phyloP scores from a whole-genome alignment of 2,329 filamentous ascomycete genomes.

The Cryphonectria carpinicola region DNA sequence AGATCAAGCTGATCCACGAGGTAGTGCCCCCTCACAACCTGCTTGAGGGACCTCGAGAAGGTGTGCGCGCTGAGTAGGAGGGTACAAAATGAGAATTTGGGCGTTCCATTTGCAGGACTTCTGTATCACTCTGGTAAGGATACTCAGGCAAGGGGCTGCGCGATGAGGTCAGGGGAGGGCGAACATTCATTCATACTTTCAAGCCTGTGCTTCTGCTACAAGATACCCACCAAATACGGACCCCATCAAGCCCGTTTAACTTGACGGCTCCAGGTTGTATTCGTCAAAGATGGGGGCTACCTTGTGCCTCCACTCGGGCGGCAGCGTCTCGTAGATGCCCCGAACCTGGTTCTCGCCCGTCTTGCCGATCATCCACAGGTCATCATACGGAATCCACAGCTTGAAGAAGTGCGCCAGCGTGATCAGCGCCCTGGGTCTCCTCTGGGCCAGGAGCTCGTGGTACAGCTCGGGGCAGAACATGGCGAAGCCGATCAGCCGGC shows the following conservation, averaged over 20 bases:
- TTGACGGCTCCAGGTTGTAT: constrained; percentile 32
- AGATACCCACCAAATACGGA: not conserved
- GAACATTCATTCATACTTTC: not conserved
- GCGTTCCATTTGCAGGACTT: not conserved
- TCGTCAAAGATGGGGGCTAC: constrained; percentile 39
- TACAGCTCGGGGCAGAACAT: constrained; percentile 42
- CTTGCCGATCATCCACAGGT: constrained; percentile 42
- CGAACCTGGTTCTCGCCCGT: constrained; percentile 43
- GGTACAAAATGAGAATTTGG: not conserved
- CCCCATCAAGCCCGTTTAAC: no score
- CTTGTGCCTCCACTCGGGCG: constrained; percentile 41
- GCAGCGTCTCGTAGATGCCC: constrained; percentile 41
- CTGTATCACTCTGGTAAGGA: not conserved
- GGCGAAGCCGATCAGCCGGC: constrained; percentile 43
- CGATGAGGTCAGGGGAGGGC: not conserved
- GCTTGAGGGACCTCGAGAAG: not conserved
- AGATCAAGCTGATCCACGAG: not conserved
- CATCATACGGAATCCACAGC: constrained; percentile 41
- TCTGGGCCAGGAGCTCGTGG: constrained; percentile 39
- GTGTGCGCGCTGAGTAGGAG: not conserved
- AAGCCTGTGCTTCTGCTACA: not conserved
- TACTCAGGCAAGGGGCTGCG: not conserved
- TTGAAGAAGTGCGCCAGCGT: constrained; percentile 45
- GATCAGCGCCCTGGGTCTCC: constrained; percentile 42
- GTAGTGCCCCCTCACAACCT: not conserved